phyloP scores from a whole-genome alignment of 2,329 filamentous ascomycete genomes.

The Colletotrichum sp. region DNA sequence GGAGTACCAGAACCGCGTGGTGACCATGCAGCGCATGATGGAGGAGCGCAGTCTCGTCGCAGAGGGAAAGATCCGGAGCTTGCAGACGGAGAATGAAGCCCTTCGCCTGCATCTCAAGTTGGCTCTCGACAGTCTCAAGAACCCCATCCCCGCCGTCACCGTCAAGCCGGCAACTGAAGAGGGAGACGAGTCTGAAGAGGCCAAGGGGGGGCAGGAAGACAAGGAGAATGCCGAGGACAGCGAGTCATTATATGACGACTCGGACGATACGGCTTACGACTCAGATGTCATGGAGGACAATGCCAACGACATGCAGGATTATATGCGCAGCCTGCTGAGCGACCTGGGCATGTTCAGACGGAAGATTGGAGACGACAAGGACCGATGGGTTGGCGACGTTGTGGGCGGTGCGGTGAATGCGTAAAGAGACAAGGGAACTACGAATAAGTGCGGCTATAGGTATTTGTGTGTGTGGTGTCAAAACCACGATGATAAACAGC shows the following conservation, averaged over 20 bases:
- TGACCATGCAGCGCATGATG: conserved; percentile 92
- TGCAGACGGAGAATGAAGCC: conserved; percentile 90
- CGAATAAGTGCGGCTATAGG: background rate
- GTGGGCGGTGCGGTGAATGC: conserved; percentile 48
- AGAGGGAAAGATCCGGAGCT: conserved; percentile 89
- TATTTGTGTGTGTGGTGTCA: background rate
- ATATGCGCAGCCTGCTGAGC: conserved; percentile 82
- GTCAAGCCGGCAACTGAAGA: conserved; percentile 29
- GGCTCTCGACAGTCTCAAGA: conserved; percentile 84
- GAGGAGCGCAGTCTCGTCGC: conserved; percentile 89
- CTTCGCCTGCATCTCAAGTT: conserved; percentile 86
- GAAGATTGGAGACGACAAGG: conserved; percentile 85
- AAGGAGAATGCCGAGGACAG: conserved; percentile 66
- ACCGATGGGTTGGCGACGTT: conserved; percentile 69
- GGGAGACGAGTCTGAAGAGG: background rate
- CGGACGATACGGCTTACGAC: conserved; percentile 44
- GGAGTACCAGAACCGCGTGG: conserved; percentile 91
- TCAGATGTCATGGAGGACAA: conserved; percentile 54
- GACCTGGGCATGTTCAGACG: conserved; percentile 81
- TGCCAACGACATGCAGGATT: conserved; percentile 74
- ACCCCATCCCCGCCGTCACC: conserved; percentile 76
- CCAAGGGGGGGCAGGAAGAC: conserved; percentile 29
- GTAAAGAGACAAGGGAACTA: conserved; percentile 22
- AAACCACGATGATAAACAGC: conserved; percentile 15
- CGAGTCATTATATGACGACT: conserved; percentile 45